These are phyloP conservation scores for Clarkia xantiana DNA, from an alignment of 345 rosid species.

Conservation along the genomic window DNA sequence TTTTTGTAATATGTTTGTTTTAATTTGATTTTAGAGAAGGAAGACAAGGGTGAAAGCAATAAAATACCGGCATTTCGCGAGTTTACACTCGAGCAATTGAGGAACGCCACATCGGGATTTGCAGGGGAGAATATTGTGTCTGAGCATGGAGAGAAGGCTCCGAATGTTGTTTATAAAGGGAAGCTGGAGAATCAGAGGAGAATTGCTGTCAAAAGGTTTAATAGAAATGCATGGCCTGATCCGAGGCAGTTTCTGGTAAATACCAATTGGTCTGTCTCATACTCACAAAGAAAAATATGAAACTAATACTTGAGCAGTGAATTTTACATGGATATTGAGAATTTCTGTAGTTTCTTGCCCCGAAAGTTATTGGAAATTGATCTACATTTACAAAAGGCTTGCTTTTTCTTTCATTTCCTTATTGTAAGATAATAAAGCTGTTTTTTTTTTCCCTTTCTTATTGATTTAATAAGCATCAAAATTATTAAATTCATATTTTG, in stretches of 20 bases:
- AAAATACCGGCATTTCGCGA: slow-evolving; percentile 54
- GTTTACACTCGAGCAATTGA: slow-evolving; percentile 59
- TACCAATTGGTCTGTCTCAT: not conserved
- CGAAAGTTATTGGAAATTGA: too few species aligned
- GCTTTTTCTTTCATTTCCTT: too few species aligned
- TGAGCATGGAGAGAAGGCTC: slow-evolving; percentile 95
- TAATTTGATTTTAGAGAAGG: slow-evolving; percentile 12
- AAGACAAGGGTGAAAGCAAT: slow-evolving; percentile 26
- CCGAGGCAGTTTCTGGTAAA: slow-evolving; percentile 69
- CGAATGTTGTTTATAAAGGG: slow-evolving; percentile 87
- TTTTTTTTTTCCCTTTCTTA: too few species aligned
- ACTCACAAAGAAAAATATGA: too few species aligned
- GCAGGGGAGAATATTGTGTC: slow-evolving; percentile 80
- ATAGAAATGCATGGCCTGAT: slow-evolving; percentile 89
- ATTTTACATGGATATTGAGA: too few species aligned
- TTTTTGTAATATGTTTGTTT: not conserved
- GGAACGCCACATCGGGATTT: slow-evolving; percentile 82
- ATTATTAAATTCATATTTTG: too few species aligned
- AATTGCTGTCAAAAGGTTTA: slow-evolving; percentile 81
- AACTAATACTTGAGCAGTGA: too few species aligned
- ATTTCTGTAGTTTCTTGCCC: too few species aligned
- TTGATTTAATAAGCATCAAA: too few species aligned
- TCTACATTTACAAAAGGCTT: too few species aligned
- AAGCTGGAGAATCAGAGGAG: slow-evolving; percentile 68
- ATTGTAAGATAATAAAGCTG: too few species aligned